Percentiles rank a stretch among this genome's conserved stretches.
Evolutionary conservation across 768 basidiomycete species (phyloP).

Genomic region (Amanita exitialis): DNA sequence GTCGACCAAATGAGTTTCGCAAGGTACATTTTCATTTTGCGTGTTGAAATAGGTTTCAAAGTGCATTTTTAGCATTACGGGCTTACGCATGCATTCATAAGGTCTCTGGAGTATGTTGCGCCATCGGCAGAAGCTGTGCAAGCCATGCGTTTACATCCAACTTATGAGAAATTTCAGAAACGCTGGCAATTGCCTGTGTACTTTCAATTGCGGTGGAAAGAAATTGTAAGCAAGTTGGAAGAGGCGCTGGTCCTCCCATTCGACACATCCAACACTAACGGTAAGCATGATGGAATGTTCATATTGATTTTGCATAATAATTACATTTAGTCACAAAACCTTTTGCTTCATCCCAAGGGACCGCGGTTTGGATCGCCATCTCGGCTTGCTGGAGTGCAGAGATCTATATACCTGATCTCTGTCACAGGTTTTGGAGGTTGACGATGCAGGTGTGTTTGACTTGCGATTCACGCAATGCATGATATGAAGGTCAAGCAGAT

Average conservation of each 20-base stretch:
- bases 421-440: conserved; percentile 83
- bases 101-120: conserved; percentile 71
- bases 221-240: conserved; percentile 74
- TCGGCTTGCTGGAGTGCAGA: conserved; percentile 80
- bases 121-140: conserved; percentile 65
- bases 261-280: conserved; percentile 28
- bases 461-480: background rate
- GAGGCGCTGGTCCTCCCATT: conserved; percentile 41
- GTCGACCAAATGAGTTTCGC: conserved; percentile 83
- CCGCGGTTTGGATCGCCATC: conserved; percentile 63
- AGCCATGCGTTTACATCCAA: conserved; percentile 61
- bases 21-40: conserved; percentile 37
- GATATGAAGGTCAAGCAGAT: conserved; percentile 37
- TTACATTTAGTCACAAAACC: conserved; percentile 18
- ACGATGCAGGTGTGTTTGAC: conserved; percentile 64
- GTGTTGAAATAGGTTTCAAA: background rate
- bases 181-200: conserved; percentile 97
- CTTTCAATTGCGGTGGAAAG: conserved; percentile 96
- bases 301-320: conserved; percentile 7
- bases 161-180: conserved; percentile 63
- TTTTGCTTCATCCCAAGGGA: conserved; percentile 55
- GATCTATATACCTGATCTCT: conserved; percentile 75
- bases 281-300: conserved; percentile 18
- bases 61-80: conserved; percentile 58
- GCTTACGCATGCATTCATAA: conserved; percentile 74